Evolutionary conservation across 2,329 filamentous ascomycete genomes (phyloP), one percentile per base, ranked within the genome.

Genomic region (Chlorencoelia australis): DNA sequence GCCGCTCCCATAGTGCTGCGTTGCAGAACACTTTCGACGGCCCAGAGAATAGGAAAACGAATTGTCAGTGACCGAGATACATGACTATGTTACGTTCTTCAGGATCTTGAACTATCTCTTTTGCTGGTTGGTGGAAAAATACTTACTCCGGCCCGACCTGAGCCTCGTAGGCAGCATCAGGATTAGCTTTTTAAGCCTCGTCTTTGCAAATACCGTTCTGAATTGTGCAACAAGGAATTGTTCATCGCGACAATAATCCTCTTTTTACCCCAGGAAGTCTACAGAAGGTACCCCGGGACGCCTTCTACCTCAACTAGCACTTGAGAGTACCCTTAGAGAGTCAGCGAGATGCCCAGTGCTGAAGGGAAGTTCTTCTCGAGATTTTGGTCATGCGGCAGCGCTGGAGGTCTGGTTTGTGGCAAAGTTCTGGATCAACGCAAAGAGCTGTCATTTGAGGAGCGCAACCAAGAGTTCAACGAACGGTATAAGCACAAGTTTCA

Each of bases 21-120:
- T 30, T 41, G 10, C 33, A 41, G 29, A 41, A 41, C 28, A 37
- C 15, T 16, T 41, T 41, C 26, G 33, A 37, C 21, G 19, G 30
- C 31, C 30, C 28, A 9, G n/a, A 33, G 14, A 28, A 37, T 41
- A 13, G 19, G 38, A 25, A 19, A 41, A 18, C 18, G 26, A 18
- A 38, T 41, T 35, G 37, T 41, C n/a, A n/a, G n/a, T n/a, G n/a
- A n/a, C n/a, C n/a, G n/a, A n/a, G 33, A 29, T 41, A 29, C n/a
- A 29, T 16, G 33, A 41, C 24, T 41, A 37, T 26, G 21, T 29
- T 16, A 33, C 24, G 11, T 33, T 41, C 37, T 37, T n/a, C n/a
- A n/a, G n/a, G n/a, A n/a, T n/a, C n/a, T n/a, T n/a, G n/a, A n/a
- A n/a, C n/a, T n/a, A n/a, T n/a, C n/a, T n/a, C n/a, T n/a, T n/a